Evolutionary conservation across 2,329 filamentous ascomycete genomes (phyloP), one percentile per base, ranked within the genome.

Genomic region (Aspergillus sp.): DNA sequence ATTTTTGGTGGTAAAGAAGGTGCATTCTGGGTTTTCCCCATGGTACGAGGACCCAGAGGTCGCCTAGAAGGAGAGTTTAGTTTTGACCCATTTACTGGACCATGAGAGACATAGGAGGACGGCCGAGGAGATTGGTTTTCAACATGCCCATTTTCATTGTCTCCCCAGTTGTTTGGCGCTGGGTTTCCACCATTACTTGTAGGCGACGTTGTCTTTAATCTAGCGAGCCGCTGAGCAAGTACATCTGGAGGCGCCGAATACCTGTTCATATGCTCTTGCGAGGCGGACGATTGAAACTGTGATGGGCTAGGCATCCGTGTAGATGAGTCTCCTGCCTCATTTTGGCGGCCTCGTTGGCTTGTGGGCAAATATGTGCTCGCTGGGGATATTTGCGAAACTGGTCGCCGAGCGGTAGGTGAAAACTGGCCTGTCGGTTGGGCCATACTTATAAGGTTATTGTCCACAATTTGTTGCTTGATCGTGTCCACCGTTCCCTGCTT

Each of bases 1-100:
- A 79, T 66, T 57, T 80, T 80, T 1, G 76, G 76, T 52, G 79
- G 77, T 17, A 75, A 48, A n/a, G 65, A 68, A 15, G 76, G 75
- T 15, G 67, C 66, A 19, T 62, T 60, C 33, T 70, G 65, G 17
- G 73, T 61, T 45, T 73, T 68, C 1, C 72, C 71, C 73, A 80
- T 80, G 37, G 65, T 72, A 21, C 79, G 74, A 48, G 79, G 78
- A 0, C 78, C 79, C 40, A 76, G 53, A 21, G 70, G 75, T 44
- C 66, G 75, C 53, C 68, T 65, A 57, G 61, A 55, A 24, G 67
- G 71, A 35, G 62, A 65, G 39, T 58, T 63, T 31, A 63, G 54
- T 19, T 56, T 56, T 44, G 67, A 59, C 33, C 44, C 61, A 37
- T 64, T 58, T 41, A 41, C 57, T 45, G 55, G 62, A 55, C 21